These are phyloP conservation scores for Trematosphaeria pertusa DNA, from an alignment of 2,329 filamentous ascomycete genomes.

Conservation along the genomic window DNA sequence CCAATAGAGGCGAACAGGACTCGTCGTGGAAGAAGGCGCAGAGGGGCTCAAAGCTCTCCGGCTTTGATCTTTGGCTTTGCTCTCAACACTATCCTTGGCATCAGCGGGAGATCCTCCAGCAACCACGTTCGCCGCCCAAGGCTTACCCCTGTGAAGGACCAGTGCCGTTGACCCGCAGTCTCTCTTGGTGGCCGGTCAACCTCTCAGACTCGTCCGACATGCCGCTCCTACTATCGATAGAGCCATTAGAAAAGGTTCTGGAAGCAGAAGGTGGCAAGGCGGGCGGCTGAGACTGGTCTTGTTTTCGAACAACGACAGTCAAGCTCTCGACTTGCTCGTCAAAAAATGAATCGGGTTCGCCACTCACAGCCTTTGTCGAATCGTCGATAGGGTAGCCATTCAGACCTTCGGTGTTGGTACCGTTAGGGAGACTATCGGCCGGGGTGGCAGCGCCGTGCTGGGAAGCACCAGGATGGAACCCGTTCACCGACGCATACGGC, in stretches of 20 bases:
- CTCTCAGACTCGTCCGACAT: slow-evolving; percentile 58
- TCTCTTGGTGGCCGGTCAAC: slow-evolving; percentile 47
- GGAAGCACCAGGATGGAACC: slow-evolving; percentile 26
- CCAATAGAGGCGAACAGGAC: slow-evolving; percentile 53
- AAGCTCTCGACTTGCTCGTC: slow-evolving; percentile 61
- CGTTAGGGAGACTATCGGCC: slow-evolving; percentile 29
- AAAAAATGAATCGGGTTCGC: slow-evolving; percentile 56
- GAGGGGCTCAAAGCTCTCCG: slow-evolving; percentile 28
- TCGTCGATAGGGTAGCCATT: slow-evolving; percentile 36
- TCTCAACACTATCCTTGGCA: slow-evolving; percentile 27
- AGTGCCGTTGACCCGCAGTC: slow-evolving; percentile 45
- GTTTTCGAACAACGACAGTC: slow-evolving; percentile 59
- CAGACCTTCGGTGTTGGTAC: slow-evolving; percentile 23
- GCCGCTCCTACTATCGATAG: slow-evolving; percentile 59
- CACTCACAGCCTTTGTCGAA: slow-evolving; percentile 43
- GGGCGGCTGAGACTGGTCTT: slow-evolving; percentile 40
- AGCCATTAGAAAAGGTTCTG: slow-evolving; percentile 63
- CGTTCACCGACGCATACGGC: slow-evolving; percentile 36
- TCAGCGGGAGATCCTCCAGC: slow-evolving; percentile 27
- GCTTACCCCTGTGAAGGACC: slow-evolving; percentile 41
- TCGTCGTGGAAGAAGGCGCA: slow-evolving; percentile 19
- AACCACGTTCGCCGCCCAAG: slow-evolving; percentile 12
- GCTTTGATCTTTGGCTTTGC: slow-evolving; percentile 25
- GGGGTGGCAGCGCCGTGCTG: slow-evolving; percentile 19
- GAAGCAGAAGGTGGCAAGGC: slow-evolving; percentile 37